phyloP scores from a whole-genome alignment of 2,329 filamentous ascomycete genomes.

The Bertia moriformis region DNA sequence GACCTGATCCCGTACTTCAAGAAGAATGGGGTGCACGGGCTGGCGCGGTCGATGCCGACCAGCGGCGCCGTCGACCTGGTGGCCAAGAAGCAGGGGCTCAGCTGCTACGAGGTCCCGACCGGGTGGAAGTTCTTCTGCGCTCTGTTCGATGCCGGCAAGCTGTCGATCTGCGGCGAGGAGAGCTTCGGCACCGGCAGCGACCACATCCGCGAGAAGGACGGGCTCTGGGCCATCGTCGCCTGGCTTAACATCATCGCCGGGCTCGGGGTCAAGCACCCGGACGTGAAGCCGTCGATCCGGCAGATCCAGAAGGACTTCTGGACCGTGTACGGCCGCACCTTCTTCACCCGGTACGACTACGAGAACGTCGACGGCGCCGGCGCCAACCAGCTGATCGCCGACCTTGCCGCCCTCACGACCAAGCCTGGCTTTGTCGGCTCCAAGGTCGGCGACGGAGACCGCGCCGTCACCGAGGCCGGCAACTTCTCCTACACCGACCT shows the following conservation, averaged over 20 bases:
- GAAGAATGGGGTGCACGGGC: constrained; percentile 87
- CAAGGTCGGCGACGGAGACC: constrained; percentile 57
- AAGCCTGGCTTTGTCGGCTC: constrained; percentile 67
- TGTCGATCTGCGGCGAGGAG: constrained; percentile 97
- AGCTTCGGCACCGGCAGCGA: constrained; percentile 96
- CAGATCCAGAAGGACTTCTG: constrained; percentile 97
- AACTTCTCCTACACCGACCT: constrained; percentile 98
- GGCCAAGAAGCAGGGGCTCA: constrained; percentile 80
- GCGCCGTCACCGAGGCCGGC: constrained; percentile 75
- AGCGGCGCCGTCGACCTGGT: constrained; percentile 91
- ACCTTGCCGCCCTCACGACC: constrained; percentile 65
- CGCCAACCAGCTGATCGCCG: constrained; percentile 76
- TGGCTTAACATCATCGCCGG: constrained; percentile 98
- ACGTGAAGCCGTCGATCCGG: constrained; percentile 76
- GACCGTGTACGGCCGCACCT: constrained; percentile 87
- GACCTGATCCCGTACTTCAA: constrained; percentile 96
- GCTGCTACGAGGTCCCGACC: constrained; percentile 92
- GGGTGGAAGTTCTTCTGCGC: constrained; percentile 99
- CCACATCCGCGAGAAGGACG: constrained; percentile 98
- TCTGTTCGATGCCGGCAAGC: constrained; percentile 83
- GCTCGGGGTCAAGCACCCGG: constrained; percentile 68
- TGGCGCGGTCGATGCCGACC: constrained; percentile 95
- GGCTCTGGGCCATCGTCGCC: constrained; percentile 89
- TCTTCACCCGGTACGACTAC: constrained; percentile 98
- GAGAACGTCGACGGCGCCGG: constrained; percentile 86